Conservation (phyloP, 1,139 yeast genomes). For the Zygoascus sp. region DNA sequence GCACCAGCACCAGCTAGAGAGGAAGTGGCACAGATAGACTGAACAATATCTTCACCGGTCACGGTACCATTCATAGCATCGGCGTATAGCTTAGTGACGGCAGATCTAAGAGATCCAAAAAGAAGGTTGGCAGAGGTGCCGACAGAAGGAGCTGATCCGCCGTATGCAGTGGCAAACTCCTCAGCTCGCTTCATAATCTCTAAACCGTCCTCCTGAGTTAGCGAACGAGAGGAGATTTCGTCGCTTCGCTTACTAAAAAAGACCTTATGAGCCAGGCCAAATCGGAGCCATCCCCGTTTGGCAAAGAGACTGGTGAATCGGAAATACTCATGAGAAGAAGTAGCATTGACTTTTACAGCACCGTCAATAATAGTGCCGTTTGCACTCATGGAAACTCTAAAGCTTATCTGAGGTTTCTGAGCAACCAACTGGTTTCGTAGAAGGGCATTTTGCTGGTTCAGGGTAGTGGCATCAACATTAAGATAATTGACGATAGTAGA, state of each 20-base stretch:
- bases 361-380: conserved; percentile 3
- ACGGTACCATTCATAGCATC: not conserved
- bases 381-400: not conserved
- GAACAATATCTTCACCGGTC: not conserved
- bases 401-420: conserved; percentile 1
- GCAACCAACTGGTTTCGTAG: not conserved
- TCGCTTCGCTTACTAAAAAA: not conserved
- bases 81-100: not conserved
- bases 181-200: conserved; percentile 5
- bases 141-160: conserved; percentile 1
- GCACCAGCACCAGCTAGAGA: conserved; percentile 7
- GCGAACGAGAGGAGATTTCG: not conserved
- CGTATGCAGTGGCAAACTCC: not conserved
- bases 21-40: conserved; percentile 1
- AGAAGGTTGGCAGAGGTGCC: not conserved
- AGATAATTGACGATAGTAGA: not conserved
- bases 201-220: not conserved
- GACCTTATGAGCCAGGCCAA: conserved; percentile 9
- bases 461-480: not conserved
- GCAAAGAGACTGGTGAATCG: not conserved
- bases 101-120: not conserved
- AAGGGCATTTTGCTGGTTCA: not conserved
- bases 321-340: not conserved
- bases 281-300: conserved; percentile 9
- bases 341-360: not conserved